These are phyloP conservation scores for Cymbopogon flexuosus DNA, from an alignment of 202 grass and related monocot species.

Conservation along the genomic window DNA sequence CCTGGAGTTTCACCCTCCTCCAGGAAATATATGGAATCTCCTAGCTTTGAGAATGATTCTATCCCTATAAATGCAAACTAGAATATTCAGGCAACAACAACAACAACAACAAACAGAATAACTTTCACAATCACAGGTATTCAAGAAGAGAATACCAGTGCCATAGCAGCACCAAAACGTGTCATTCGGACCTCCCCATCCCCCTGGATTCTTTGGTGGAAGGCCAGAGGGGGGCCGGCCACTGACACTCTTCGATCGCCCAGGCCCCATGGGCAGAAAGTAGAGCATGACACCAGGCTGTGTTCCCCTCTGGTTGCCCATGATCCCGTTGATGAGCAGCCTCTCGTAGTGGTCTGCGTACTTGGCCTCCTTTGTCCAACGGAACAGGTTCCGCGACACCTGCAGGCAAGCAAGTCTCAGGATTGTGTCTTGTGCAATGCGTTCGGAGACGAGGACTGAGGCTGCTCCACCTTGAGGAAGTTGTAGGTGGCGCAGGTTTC, in stretches of 20 bases:
- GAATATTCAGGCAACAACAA: not conserved
- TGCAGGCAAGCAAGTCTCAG: slow-evolving; percentile 5
- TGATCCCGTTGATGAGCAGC: slow-evolving; percentile 57
- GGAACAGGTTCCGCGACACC: slow-evolving; percentile 61
- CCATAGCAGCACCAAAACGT: slow-evolving; percentile 82
- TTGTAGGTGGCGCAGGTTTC: slow-evolving; percentile 67
- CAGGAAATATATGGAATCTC: slow-evolving; percentile 67
- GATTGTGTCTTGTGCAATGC: not conserved
- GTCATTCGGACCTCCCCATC: slow-evolving; percentile 52
- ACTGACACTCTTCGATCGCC: slow-evolving; percentile 53
- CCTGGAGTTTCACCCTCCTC: slow-evolving; percentile 41
- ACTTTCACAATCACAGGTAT: not conserved
- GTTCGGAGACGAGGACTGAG: not conserved
- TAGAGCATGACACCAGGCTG: slow-evolving; percentile 70
- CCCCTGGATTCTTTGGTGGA: slow-evolving; percentile 29
- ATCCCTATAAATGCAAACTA: slow-evolving; percentile 36
- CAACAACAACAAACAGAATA: not conserved
- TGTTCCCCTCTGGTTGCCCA: slow-evolving; percentile 61
- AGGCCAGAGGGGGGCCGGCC: slow-evolving; percentile 30
- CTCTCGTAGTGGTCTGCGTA: slow-evolving; percentile 64
- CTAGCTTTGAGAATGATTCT: slow-evolving; percentile 74
- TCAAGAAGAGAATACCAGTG: slow-evolving; percentile 36
- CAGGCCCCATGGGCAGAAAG: slow-evolving; percentile 59
- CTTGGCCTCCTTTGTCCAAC: slow-evolving; percentile 61
- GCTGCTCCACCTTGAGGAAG: slow-evolving; percentile 50